Evolutionary conservation across 345 rosid species (phyloP), one percentile per base, ranked within the genome.

Genomic region (Brassica juncea): DNA sequence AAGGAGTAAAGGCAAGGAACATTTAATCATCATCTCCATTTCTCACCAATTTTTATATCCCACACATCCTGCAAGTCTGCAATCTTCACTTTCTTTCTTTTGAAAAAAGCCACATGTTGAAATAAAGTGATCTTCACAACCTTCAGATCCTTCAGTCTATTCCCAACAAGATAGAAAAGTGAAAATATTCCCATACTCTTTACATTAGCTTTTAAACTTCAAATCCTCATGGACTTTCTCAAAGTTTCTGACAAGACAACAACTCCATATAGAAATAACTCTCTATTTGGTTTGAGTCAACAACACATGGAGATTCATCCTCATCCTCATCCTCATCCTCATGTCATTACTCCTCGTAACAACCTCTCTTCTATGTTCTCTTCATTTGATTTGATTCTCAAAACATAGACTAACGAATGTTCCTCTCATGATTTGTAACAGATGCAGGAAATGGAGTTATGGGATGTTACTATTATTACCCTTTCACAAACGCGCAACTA

Each of bases 401-500:
- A 74, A 52, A 32, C 75, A 63, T 23, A 63, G 54, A 28, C 42
- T 75, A 58, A 70, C 25, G 0, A 55, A 42, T 10, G 10, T 31
- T 70, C 6, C 10, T 44, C 8, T 63, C 30, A 28, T 23, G 71
- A n/a, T 73, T 62, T 76, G 66, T 63, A 63, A 44, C 72, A 80
- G 80, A 75, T 70, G 34, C 80, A 80, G 80, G 76, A 67, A 72
- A 42, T 14, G 84, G 84, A 66, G 66, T 71, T n/a, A 8, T 72
- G 61, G 39, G 81, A 28, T 68, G 72, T 59, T 81, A 71, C 28
- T 76, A 77, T 3, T 82, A 68, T 21, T 68, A 73, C 31, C 98
- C 94, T 39, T 95, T 95, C 61, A 91, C 99, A 34, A 84, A 82
- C 74, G 88, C 91, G 27, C 99, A 95, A 84, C 75, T 86, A 81